phyloP scores from a whole-genome alignment of 2,329 filamentous ascomycete genomes.

The Epichloe typhina region DNA sequence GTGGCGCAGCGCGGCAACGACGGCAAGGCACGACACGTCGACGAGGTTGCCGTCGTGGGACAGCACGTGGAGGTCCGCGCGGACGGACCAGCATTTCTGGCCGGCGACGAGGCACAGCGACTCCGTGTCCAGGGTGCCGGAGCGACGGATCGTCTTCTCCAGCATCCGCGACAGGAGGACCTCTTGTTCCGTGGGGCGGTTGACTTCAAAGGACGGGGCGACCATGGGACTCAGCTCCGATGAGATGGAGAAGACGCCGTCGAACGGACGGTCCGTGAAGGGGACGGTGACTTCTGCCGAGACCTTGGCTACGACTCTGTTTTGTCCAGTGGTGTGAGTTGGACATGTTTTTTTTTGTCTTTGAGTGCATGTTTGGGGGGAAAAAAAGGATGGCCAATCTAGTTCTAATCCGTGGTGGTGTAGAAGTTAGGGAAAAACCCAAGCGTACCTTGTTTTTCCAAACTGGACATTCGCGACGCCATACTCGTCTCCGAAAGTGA shows the following conservation, averaged over 20 bases:
- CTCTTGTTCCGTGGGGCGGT: slow-evolving; percentile 72
- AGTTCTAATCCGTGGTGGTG: not conserved
- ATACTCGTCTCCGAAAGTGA: slow-evolving; percentile 82
- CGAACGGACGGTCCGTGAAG: slow-evolving; percentile 78
- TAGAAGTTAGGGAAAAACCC: not conserved
- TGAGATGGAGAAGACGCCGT: slow-evolving; percentile 86
- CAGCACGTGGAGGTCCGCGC: slow-evolving; percentile 83
- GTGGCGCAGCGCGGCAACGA: slow-evolving; percentile 79
- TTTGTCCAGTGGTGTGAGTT: not conserved
- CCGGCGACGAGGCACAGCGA: slow-evolving; percentile 88
- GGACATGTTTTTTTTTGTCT: too few species aligned
- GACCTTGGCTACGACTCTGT: slow-evolving; percentile 68
- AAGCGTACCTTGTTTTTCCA: slow-evolving; percentile 69
- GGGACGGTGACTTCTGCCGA: slow-evolving; percentile 82
- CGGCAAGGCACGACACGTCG: slow-evolving; percentile 73
- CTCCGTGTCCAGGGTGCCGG: slow-evolving; percentile 86
- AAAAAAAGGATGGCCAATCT: not conserved
- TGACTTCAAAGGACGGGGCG: slow-evolving; percentile 78
- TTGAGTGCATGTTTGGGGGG: too few species aligned
- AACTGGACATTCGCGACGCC: slow-evolving; percentile 77
- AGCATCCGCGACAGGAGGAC: slow-evolving; percentile 75
- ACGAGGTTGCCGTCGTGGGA: slow-evolving; percentile 84
- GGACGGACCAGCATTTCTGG: slow-evolving; percentile 80
- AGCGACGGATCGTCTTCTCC: slow-evolving; percentile 88
- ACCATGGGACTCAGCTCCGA: slow-evolving; percentile 89